Base-by-base conservation (phyloP, 805 yeast species). In the Starmerella geochares region DNA sequence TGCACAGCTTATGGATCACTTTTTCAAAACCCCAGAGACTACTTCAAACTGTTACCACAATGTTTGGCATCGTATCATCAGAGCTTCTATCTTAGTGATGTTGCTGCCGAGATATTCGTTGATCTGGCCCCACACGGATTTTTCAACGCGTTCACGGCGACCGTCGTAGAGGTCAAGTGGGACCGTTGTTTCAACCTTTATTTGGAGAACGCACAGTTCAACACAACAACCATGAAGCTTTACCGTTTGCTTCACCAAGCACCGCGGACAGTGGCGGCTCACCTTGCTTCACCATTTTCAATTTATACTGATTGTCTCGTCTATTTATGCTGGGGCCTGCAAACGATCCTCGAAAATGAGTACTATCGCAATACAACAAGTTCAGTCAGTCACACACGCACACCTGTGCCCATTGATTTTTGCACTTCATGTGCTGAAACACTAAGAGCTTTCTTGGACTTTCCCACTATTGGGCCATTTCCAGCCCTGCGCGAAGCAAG, bases 41-140 rank as follows among this genome's bases (percentile, higher is more conserved):
- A 37, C 24, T 11, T n/a, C 4, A 14, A 13, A 11, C 2, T 4
- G 10, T 23, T 54, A 8, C 56, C 56, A 8, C 16, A 16, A 17
- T n/a, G 11, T 13, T 23, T 52, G 23, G 16, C 32, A 2, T 25
- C 17, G 6, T 27, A 7, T 25, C 36, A 35, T 21, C 19, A 38
- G 4, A 28, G 38, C 6, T 32, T 55, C 20, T 50, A 47, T 3
- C 24, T 44, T 7, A 47, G 49, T 20, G 45, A 47, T 16, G 17
- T 55, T 48, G 58, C 55, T 4, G 19, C 45, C 2, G 58, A 50
- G 24, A 37, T 51, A 1, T 53, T 53, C 40, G 31, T 50, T 5
- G 56, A 54, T 24, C 21, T 50, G 11, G 47, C 48, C n/a, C 35
- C 40, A 8, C 39, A 37, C 20, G 49, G 43, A 10, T 19, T 46